These are phyloP conservation scores for Lipomyces sp. DNA, from an alignment of 805 yeast species.

Conservation along the genomic window DNA sequence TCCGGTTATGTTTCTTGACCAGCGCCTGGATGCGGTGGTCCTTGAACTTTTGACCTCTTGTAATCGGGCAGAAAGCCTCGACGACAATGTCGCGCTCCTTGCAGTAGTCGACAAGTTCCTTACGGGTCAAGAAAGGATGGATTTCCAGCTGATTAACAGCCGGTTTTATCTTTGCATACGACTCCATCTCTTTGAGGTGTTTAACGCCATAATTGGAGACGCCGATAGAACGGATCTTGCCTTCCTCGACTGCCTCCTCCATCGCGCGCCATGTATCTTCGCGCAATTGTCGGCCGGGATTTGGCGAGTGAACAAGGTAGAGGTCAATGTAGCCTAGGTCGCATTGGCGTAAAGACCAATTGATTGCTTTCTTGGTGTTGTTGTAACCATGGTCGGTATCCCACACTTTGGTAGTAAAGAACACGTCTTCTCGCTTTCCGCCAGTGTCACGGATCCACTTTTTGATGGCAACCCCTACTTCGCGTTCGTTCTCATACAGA, in stretches of 20 bases:
- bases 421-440: slow-evolving; percentile 47
- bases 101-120: slow-evolving; percentile 66
- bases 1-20: slow-evolving; percentile 55
- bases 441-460: slow-evolving; percentile 51
- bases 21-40: slow-evolving; percentile 48
- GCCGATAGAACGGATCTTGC: slow-evolving; percentile 68
- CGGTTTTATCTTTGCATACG: slow-evolving; percentile 55
- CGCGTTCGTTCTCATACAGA: slow-evolving; percentile 68
- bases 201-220: slow-evolving; percentile 72
- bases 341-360: slow-evolving; percentile 56
- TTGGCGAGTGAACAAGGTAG: slow-evolving; percentile 63
- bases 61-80: slow-evolving; percentile 83
- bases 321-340: slow-evolving; percentile 66
- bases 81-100: slow-evolving; percentile 59
- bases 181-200: slow-evolving; percentile 60
- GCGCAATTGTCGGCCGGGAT: slow-evolving; percentile 53
- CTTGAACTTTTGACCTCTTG: slow-evolving; percentile 48
- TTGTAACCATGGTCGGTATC: slow-evolving; percentile 51
- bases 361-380: slow-evolving; percentile 64
- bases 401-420: slow-evolving; percentile 46
- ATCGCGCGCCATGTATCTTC: slow-evolving; percentile 71
- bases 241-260: slow-evolving; percentile 69
- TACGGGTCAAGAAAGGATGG: slow-evolving; percentile 79
- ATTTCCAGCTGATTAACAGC: slow-evolving; percentile 82
- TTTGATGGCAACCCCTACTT: slow-evolving; percentile 62